phyloP scores from a whole-genome alignment of 2,329 filamentous ascomycete species.

The Verticillium nubilum region DNA sequence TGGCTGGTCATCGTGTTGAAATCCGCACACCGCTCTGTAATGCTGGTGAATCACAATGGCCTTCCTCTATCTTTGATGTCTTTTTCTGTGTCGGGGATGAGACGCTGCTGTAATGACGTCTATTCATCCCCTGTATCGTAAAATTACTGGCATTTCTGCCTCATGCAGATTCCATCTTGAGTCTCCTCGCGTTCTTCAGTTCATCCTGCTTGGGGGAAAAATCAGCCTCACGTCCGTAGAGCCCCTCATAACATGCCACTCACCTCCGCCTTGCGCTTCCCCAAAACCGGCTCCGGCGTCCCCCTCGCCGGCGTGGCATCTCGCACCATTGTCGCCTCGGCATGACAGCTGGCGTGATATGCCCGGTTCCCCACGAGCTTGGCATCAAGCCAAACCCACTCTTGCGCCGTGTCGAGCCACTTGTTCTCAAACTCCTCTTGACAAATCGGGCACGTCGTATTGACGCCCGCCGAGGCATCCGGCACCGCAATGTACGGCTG shows the following conservation, averaged over 20 bases:
- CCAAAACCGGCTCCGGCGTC: constrained; percentile 61
- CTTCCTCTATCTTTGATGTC: background rate
- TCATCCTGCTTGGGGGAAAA: constrained; percentile 24
- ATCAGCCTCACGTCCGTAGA: constrained; percentile 12
- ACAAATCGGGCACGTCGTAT: constrained; percentile 84
- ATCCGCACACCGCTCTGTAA: background rate
- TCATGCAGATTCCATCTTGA: constrained; percentile 18
- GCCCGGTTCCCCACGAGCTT: constrained; percentile 71
- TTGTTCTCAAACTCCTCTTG: constrained; percentile 91
- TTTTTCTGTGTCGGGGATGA: background rate
- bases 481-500: constrained; percentile 76
- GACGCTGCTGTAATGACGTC: background rate
- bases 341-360: constrained; percentile 86
- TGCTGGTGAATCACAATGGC: background rate
- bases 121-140: background rate
- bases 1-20: too few relatives aligned
- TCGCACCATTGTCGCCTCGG: constrained; percentile 68
- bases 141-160: background rate
- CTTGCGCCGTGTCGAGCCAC: constrained; percentile 88
- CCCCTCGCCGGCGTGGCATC: constrained; percentile 39
- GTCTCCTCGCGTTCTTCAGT: constrained; percentile 20
- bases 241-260: constrained; percentile 17
- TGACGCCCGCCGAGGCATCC: constrained; percentile 67
- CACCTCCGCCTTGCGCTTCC: constrained; percentile 72
- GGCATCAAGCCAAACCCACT: constrained; percentile 96